These are phyloP conservation scores for Colletotrichum tropicale DNA, from an alignment of 2,329 filamentous ascomycete genomes.

Conservation along the genomic window DNA sequence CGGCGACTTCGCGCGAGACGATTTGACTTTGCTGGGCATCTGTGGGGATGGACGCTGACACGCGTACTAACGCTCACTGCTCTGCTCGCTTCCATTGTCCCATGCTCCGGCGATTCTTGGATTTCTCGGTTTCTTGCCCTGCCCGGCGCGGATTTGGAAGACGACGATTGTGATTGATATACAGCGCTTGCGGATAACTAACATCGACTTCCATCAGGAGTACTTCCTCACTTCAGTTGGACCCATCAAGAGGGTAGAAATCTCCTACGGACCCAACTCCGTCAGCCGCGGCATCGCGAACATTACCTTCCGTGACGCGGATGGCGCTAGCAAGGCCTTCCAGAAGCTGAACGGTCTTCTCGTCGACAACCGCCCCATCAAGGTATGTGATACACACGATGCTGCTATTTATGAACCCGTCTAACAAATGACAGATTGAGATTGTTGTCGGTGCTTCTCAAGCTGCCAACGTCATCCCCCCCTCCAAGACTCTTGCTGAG, in stretches of 20 bases:
- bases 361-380: conserved; percentile 89
- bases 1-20: conserved; percentile 2
- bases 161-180: conserved; percentile 31
- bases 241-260: conserved; percentile 86
- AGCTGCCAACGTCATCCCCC: conserved; percentile 69
- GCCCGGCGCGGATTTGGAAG: conserved; percentile 21
- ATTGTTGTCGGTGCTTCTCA: conserved; percentile 82
- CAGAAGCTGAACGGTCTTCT: conserved; percentile 85
- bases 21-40: background rate
- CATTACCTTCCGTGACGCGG: conserved; percentile 81
- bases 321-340: conserved; percentile 84
- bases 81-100: conserved; percentile 34
- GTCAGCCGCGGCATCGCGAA: conserved; percentile 91
- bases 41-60: conserved; percentile 1
- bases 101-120: conserved; percentile 5
- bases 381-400: conserved; percentile 59
- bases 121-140: conserved; percentile 24
- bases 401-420: background rate
- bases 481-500: conserved; percentile 78
- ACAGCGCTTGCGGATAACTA: conserved; percentile 62
- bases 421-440: conserved; percentile 70
- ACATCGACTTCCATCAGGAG: conserved; percentile 78
- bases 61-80: conserved; percentile 35
- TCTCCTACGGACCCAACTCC: conserved; percentile 92
- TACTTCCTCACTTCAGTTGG: conserved; percentile 91